Percentiles rank a stretch among this genome's conserved stretches.
Evolutionary conservation across 2,329 filamentous ascomycete genomes (phyloP).

Genomic region (Paecilomyces fulvus): DNA sequence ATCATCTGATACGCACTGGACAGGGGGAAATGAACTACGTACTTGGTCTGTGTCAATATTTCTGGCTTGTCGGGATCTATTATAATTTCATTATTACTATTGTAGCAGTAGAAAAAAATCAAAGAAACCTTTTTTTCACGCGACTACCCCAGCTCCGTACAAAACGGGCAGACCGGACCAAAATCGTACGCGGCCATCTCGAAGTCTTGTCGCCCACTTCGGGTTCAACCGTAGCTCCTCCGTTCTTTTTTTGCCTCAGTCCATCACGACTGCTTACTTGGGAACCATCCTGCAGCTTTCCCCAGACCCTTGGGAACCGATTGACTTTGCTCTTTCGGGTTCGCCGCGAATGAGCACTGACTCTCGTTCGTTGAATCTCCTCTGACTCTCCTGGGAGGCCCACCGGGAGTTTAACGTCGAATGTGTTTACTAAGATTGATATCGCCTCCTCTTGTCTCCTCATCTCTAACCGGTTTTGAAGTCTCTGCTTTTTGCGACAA

Average conservation of each 20-base stretch:
- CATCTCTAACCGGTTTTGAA: background rate
- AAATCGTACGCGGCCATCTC: background rate
- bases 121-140: background rate
- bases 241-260: background rate
- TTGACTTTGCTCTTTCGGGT: background rate
- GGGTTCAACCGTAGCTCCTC: background rate
- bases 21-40: too few relatives aligned
- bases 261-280: background rate
- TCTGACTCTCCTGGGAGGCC: background rate
- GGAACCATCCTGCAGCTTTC: background rate
- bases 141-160: background rate
- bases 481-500: background rate
- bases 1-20: too few relatives aligned
- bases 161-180: background rate
- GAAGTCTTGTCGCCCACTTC: background rate
- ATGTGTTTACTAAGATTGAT: background rate
- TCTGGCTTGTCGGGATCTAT: too few relatives aligned
- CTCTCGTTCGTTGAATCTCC: constrained; percentile 8
- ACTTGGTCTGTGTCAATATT: too few relatives aligned
- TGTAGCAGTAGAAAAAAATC: background rate
- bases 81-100: background rate
- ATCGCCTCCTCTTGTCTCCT: background rate
- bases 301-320: background rate
- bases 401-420: background rate
- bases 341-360: constrained; percentile 4